Base-by-base conservation (phyloP, 352 stramenopile genomes). In the Phytophthora kernoviae region DNA sequence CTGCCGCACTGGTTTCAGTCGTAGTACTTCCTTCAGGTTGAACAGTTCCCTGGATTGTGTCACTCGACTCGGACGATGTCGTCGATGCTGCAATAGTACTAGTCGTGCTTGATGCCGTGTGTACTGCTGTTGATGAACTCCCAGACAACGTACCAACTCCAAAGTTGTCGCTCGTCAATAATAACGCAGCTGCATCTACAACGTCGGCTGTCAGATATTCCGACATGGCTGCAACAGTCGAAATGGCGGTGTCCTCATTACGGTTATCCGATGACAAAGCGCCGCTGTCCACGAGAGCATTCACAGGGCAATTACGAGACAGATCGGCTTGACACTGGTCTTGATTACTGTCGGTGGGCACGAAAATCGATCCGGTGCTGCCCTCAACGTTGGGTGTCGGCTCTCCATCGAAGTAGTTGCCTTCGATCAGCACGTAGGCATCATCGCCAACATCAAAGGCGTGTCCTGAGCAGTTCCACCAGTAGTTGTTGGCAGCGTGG, bases 401-500 rank as follows among this genome's bases (percentile, higher is more conserved):
- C 18, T 54, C 45, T 14, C 42, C 41, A 17, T 64, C 58, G 20
- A 76, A 65, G 54, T 70, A 73, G 67, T 75, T 75, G 32, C 68
- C 63, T 26, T 73, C 63, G 1, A 52, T 48, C 1, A 77, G 33
- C 10, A 68, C 64, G 50, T 62, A 73, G 5, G 21, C 68, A 15
- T 50, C 45, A 0, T 27, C 30, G 4, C 34, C 44, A 7, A 70
- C 44, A 21, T 75, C 67, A 33, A 75, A 72, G 0, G 62, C 56
- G 53, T 72, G 67, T n/a, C 62, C 53, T 3, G 62, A 51, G 46
- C 59, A 60, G 39, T 68, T 36, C 17, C 11, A 54, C 20, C 52
- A 62, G 58, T 68, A 73, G 45, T 79, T 74, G 48, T 75, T 73
- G 17, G 39, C 67, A 0, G 67, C 58, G 49, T 77, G 62, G 3